Evolutionary conservation across 2,329 filamentous ascomycete species (phyloP).

Genomic region (Graphilbum sp.): DNA sequence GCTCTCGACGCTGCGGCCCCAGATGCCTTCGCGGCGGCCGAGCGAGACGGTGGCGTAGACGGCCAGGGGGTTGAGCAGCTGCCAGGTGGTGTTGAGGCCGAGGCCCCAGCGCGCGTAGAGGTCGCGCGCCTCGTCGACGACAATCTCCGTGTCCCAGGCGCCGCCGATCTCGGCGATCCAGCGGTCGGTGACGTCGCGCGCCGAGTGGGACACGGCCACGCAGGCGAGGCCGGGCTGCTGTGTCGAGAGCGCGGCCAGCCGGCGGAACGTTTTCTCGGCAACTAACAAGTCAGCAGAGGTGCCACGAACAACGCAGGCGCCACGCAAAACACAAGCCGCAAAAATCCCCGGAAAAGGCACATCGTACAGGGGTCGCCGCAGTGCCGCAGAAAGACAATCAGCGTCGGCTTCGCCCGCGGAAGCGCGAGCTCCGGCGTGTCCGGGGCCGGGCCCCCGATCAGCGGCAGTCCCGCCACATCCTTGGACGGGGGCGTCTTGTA

Average conservation of each 20-base stretch:
- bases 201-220: conserved; percentile 47
- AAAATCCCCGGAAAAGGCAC: too few species aligned
- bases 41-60: conserved; percentile 41
- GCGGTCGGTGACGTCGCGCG: conserved; percentile 31
- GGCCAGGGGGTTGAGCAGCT: conserved; percentile 42
- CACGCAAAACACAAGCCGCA: too few species aligned
- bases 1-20: conserved; percentile 47
- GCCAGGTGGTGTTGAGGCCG: conserved; percentile 41
- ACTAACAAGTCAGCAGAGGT: conserved; percentile 25
- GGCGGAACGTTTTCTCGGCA: conserved; percentile 48
- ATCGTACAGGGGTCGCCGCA: conserved; percentile 56
- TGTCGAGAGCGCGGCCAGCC: conserved; percentile 33
- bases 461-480: conserved; percentile 28
- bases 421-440: conserved; percentile 32
- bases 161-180: conserved; percentile 42
- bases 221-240: conserved; percentile 34
- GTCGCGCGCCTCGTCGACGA: conserved; percentile 41
- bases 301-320: too few species aligned
- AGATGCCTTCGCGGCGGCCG: conserved; percentile 46
- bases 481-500: conserved; percentile 11
- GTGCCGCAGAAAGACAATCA: conserved; percentile 54
- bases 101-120: conserved; percentile 52
- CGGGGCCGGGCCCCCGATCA: conserved; percentile 39
- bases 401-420: conserved; percentile 35
- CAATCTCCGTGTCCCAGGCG: conserved; percentile 37